Conservation (phyloP, 2,329 filamentous ascomycete species). For the Sphaerulina vaccinii region DNA sequence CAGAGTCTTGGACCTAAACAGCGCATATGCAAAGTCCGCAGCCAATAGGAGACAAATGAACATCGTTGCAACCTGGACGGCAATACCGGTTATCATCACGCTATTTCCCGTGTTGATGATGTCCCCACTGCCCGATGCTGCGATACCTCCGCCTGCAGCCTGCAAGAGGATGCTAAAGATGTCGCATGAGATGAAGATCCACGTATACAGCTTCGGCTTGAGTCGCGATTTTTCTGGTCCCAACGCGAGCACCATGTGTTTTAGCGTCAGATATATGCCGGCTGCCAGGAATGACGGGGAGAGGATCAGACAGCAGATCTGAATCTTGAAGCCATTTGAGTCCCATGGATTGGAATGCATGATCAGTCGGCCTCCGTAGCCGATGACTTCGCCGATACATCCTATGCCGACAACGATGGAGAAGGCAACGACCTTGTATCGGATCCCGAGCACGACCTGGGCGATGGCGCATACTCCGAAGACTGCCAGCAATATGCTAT, state of each 20-base stretch:
- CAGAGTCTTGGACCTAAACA: conserved; percentile 11
- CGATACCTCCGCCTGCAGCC: conserved; percentile 46
- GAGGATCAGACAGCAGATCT: conserved; percentile 46
- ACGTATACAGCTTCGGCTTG: conserved; percentile 47
- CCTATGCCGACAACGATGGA: conserved; percentile 43
- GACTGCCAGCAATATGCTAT: conserved; percentile 41
- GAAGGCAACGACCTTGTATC: conserved; percentile 42
- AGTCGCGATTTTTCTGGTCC: conserved; percentile 44
- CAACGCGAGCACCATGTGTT: conserved; percentile 47
- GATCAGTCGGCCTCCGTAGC: conserved; percentile 45
- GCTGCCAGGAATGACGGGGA: conserved; percentile 48
- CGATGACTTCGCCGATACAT: conserved; percentile 43
- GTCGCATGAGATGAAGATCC: conserved; percentile 53
- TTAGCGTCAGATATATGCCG: conserved; percentile 49
- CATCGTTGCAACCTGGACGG: conserved; percentile 47
- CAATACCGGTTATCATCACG: conserved; percentile 48
- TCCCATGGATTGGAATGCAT: conserved; percentile 46
- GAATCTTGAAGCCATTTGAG: conserved; percentile 43
- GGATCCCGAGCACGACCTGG: conserved; percentile 38
- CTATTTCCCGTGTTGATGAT: conserved; percentile 42
- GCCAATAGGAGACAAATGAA: conserved; percentile 44
- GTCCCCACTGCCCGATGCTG: conserved; percentile 38
- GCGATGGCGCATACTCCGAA: conserved; percentile 38
- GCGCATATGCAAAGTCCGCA: conserved; percentile 40
- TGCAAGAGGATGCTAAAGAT: conserved; percentile 47